phyloP scores from a whole-genome alignment of 768 basidiomycete genomes.

The Macrolepiota fuliginosa region DNA sequence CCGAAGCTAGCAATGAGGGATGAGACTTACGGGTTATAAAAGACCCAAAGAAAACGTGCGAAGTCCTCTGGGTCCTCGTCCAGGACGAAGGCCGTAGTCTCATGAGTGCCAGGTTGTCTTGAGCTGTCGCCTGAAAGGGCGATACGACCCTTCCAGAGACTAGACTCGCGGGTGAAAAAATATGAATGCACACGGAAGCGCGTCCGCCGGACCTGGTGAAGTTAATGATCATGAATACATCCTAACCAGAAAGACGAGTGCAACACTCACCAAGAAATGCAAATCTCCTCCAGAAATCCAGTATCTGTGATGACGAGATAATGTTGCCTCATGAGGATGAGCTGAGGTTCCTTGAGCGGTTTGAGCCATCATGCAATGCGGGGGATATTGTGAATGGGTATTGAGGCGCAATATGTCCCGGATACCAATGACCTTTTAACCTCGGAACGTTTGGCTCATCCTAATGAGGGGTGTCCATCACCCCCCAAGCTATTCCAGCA shows the following conservation, averaged over 20 bases:
- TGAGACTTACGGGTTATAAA: background rate
- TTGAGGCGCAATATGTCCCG: too few species aligned
- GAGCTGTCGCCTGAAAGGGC: background rate
- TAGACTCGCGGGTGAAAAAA: background rate
- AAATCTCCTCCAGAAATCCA: background rate
- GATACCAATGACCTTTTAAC: too few species aligned
- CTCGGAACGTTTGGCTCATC: too few species aligned
- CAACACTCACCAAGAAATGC: background rate
- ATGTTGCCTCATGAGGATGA: background rate
- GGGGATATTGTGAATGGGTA: too few species aligned
- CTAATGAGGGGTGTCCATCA: background rate
- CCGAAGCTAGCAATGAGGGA: background rate
- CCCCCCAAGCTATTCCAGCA: background rate
- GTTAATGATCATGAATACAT: background rate
- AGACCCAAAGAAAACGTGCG: background rate
- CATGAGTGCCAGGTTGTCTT: background rate
- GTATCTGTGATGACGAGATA: background rate
- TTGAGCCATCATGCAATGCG: background rate
- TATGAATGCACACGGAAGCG: background rate
- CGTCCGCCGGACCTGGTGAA: background rate
- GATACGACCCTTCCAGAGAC: background rate
- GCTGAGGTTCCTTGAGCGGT: background rate
- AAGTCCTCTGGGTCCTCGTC: conserved; percentile 5
- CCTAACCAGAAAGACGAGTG: background rate
- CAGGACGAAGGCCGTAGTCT: background rate